Conservation (phyloP, 2,329 filamentous ascomycete species). For the Trichoderma koningii region DNA sequence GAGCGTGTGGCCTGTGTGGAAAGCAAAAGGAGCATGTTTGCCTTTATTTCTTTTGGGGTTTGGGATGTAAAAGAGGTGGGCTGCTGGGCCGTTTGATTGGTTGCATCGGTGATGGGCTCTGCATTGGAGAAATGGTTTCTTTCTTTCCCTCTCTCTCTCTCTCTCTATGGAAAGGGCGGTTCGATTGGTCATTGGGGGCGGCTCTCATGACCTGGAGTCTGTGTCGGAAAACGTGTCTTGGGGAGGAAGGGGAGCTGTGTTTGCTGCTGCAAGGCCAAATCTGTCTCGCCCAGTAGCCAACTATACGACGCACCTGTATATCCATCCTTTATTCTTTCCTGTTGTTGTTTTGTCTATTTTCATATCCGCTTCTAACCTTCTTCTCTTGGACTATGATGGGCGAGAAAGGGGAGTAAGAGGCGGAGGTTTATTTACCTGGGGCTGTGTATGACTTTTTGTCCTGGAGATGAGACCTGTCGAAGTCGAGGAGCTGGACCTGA, state of each 20-base stretch:
- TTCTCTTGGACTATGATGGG: slow-evolving; percentile 4
- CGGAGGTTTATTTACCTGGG: slow-evolving; percentile 9
- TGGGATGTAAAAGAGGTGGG: slow-evolving; percentile 16
- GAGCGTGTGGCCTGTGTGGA: not conserved
- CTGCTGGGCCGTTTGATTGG: slow-evolving; percentile 6
- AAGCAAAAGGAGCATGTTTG: not conserved
- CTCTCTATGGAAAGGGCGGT: slow-evolving; percentile 14
- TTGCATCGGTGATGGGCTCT: slow-evolving; percentile 6
- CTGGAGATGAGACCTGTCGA: not conserved
- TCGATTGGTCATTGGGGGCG: slow-evolving; percentile 20
- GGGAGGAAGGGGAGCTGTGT: slow-evolving; percentile 13
- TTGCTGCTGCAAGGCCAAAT: slow-evolving; percentile 23
- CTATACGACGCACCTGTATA: slow-evolving; percentile 28
- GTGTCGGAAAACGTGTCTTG: slow-evolving; percentile 21
- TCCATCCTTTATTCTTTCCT: slow-evolving; percentile 11
- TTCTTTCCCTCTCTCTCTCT: not conserved
- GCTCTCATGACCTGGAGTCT: slow-evolving; percentile 24
- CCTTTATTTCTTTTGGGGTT: not conserved
- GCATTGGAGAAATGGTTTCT: slow-evolving; percentile 10
- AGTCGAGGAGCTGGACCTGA: not conserved
- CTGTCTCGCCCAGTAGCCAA: slow-evolving; percentile 25
- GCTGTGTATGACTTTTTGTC: slow-evolving; percentile 2
- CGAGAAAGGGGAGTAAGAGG: not conserved
- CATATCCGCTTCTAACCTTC: not conserved
- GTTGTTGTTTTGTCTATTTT: not conserved